phyloP scores from a whole-genome alignment of 768 basidiomycete species.

The Boletus sensibilis region DNA sequence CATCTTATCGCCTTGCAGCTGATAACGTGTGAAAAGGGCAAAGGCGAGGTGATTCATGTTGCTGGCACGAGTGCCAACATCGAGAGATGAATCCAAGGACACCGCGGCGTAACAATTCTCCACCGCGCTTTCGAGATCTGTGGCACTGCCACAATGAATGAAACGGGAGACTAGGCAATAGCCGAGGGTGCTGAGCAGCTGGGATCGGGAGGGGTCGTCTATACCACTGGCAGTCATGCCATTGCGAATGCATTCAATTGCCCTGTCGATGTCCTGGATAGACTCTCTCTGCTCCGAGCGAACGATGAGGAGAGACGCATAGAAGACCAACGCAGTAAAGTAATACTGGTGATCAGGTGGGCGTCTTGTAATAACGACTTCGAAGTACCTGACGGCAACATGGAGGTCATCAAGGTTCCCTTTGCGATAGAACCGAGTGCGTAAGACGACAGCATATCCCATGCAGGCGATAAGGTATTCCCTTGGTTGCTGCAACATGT shows the following conservation, averaged over 20 bases:
- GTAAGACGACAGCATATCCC: slow-evolving; percentile 7
- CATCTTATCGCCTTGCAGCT: slow-evolving; percentile 13
- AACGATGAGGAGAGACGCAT: slow-evolving; percentile 12
- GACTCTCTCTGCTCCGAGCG: slow-evolving; percentile 13
- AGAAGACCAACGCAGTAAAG: not conserved
- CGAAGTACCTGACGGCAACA: slow-evolving; percentile 10
- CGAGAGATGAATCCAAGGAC: slow-evolving; percentile 1
- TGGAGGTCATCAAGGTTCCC: slow-evolving; percentile 14
- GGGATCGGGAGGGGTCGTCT: slow-evolving; percentile 1
- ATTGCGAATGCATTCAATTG: slow-evolving; percentile 9
- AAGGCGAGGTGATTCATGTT: slow-evolving; percentile 14
- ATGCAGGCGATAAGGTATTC: slow-evolving; percentile 5
- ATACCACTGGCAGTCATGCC: slow-evolving; percentile 6
- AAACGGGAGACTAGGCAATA: slow-evolving; percentile 18
- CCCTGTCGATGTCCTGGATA: slow-evolving; percentile 16
- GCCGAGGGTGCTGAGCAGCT: slow-evolving; percentile 13
- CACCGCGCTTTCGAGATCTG: slow-evolving; percentile 29
- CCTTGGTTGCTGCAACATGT: not conserved
- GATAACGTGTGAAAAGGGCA: slow-evolving; percentile 22
- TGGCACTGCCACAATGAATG: slow-evolving; percentile 12
- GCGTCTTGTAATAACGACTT: slow-evolving; percentile 3
- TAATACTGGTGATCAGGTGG: slow-evolving; percentile 7
- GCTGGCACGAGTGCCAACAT: not conserved
- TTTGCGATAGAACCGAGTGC: slow-evolving; percentile 5
- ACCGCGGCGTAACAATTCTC: slow-evolving; percentile 13